Evolutionary conservation across 305 asterid species (phyloP), one percentile per base, ranked within the genome.

Genomic region (Fraxinus paxiana): DNA sequence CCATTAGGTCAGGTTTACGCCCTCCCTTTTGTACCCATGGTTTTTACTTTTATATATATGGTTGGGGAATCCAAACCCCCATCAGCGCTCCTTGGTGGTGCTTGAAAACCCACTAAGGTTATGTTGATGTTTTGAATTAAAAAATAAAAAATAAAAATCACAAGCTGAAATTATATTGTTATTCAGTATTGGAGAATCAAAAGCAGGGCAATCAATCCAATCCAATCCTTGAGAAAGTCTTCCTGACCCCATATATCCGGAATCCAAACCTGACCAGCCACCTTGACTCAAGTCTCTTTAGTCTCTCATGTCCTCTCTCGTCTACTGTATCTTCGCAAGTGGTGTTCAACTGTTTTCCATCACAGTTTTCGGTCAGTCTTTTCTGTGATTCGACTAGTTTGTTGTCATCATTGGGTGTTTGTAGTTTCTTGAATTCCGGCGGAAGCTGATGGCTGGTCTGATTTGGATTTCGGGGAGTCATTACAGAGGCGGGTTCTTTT

Each of bases 191-290:
- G 88, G 67, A 3, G 88, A 83, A 38, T 92, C 93, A 31, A 88
- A 89, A 10, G 83, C 89, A 77, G 90, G 77, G 17, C 92, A 87
- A 17, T 92, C 97, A 24, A 89, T 86, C 97, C 97, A 24, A 89
- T 86, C 97, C 93, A 90, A 41, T 88, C 93, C 76, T 92, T 84
- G n/a, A 92, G 91, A 28, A 89, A 80, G 26, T 80, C 82, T 82
- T 92, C 94, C 75, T 89, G 89, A 0, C 92, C 94, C 95, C 93
- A 90, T 75, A 82, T 86, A n/a, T 90, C 93, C 71, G 92, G 97
- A 51, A 92, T 87, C 93, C 92, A 82, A 0, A 88, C 93, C 48
- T 63, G 85, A 38, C 93, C 95, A 75, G 89, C 94, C 17, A 88
- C 90, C 83, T 90, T 91, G 15, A 85, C 83, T 26, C 92, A 85